Conservation (phyloP, 73 alveolate genomes). For the Breviolum minutum region DNA sequence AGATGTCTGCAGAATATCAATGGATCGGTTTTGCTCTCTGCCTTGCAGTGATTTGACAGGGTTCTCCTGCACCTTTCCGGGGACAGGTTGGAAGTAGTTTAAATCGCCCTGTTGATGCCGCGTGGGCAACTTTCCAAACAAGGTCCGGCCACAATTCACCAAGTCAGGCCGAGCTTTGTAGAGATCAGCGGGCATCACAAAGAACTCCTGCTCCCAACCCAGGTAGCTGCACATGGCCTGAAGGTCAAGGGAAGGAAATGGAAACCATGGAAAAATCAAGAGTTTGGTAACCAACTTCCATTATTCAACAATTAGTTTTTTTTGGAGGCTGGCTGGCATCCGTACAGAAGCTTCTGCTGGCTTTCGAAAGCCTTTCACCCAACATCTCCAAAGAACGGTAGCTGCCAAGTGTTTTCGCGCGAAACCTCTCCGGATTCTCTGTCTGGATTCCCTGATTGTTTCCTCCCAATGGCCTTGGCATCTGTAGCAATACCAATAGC, state of each 20-base stretch:
- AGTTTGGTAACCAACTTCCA: no score
- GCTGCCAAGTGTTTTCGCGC: not conserved
- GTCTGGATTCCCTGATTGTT: no score
- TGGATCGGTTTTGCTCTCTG: no score
- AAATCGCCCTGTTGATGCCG: slow-evolving; percentile 86
- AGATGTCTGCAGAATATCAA: no score
- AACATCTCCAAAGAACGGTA: no score
- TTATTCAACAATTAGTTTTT: no score
- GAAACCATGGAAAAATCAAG: not conserved
- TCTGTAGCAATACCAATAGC: slow-evolving; percentile 65
- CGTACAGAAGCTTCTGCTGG: no score
- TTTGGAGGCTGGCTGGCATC: no score
- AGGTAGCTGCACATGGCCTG: slow-evolving; percentile 59
- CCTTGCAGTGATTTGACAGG: no score
- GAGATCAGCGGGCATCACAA: slow-evolving; percentile 63
- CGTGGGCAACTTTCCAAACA: slow-evolving; percentile 85
- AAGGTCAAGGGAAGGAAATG: not conserved
- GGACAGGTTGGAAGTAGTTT: slow-evolving; percentile 84
- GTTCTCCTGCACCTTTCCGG: slow-evolving; percentile 1
- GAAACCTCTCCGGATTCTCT: not conserved
- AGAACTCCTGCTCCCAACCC: slow-evolving; percentile 93
- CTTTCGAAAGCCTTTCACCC: no score
- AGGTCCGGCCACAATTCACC: slow-evolving; percentile 94
- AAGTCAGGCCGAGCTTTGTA: slow-evolving; percentile 88
- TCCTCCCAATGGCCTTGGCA: not conserved